Evolutionary conservation across 2,329 filamentous ascomycete genomes (phyloP).

Genomic region (Colletotrichum gloeosporioides): DNA sequence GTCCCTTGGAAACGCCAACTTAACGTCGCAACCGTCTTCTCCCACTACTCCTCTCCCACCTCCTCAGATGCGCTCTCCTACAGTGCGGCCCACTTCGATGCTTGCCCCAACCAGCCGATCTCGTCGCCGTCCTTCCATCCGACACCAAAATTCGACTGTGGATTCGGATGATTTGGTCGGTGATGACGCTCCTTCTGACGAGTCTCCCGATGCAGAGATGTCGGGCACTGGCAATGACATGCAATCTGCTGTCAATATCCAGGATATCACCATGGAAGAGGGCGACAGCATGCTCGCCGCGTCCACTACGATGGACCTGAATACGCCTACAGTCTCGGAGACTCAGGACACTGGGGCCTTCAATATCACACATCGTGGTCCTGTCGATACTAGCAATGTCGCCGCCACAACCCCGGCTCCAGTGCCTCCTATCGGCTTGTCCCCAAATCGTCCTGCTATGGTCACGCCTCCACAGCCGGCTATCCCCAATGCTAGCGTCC

Average conservation of each 20-base stretch:
- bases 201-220: slow-evolving; percentile 77
- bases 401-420: slow-evolving; percentile 72
- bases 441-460: slow-evolving; percentile 73
- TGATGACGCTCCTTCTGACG: slow-evolving; percentile 83
- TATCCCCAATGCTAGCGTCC: slow-evolving; percentile 73
- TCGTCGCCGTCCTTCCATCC: slow-evolving; percentile 80
- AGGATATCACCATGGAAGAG: slow-evolving; percentile 82
- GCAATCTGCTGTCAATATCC: slow-evolving; percentile 82
- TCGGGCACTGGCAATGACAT: slow-evolving; percentile 77
- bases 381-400: slow-evolving; percentile 83
- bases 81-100: slow-evolving; percentile 57
- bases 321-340: slow-evolving; percentile 81
- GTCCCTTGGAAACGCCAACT: slow-evolving; percentile 69
- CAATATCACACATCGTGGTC: slow-evolving; percentile 87
- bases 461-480: slow-evolving; percentile 78
- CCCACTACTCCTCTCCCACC: slow-evolving; percentile 83
- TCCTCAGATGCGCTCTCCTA: slow-evolving; percentile 63
- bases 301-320: slow-evolving; percentile 71
- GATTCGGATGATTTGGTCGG: slow-evolving; percentile 87
- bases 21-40: slow-evolving; percentile 89
- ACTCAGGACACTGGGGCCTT: slow-evolving; percentile 89
- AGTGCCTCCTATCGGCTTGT: slow-evolving; percentile 73
- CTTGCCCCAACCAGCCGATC: slow-evolving; percentile 59
- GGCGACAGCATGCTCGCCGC: slow-evolving; percentile 80
- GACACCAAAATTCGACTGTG: slow-evolving; percentile 89